Evolutionary conservation across 129 eudicot species (phyloP).

Genomic region (Logfia minima): DNA sequence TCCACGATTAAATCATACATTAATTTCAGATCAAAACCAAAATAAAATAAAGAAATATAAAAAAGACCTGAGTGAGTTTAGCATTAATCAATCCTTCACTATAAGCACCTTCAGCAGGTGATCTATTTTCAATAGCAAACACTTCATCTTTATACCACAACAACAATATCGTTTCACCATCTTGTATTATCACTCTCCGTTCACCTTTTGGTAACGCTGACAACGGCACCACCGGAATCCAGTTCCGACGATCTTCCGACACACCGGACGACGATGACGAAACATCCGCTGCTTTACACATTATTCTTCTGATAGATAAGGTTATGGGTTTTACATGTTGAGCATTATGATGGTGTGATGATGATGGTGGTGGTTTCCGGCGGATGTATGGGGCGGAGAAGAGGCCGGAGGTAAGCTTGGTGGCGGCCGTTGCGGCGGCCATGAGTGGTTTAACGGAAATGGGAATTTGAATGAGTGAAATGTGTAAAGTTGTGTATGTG

Average conservation of each 20-base stretch:
- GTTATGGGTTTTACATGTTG: constrained; percentile 8
- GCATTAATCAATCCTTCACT: constrained; percentile 90
- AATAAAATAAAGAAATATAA: neutral
- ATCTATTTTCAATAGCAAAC: constrained; percentile 83
- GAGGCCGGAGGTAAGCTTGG: constrained; percentile 53
- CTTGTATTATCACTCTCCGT: constrained; percentile 86
- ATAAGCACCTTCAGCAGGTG: constrained; percentile 98
- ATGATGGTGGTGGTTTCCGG: constrained; percentile 29
- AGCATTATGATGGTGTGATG: neutral
- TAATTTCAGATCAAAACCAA: neutral
- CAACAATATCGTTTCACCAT: constrained; percentile 70
- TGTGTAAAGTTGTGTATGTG: neutral
- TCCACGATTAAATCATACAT: neutral
- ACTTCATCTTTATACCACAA: constrained; percentile 87
- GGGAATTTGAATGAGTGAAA: constrained; percentile 15
- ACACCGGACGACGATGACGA: constrained; percentile 30
- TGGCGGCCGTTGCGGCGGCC: constrained; percentile 56
- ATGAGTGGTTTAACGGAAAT: constrained; percentile 20
- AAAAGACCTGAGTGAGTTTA: constrained; percentile 86
- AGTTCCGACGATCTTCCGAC: constrained; percentile 44
- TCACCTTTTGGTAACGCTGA: constrained; percentile 94
- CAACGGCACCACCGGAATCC: constrained; percentile 98
- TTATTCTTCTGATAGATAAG: constrained; percentile 8
- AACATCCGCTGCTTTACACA: constrained; percentile 72
- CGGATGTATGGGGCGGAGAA: constrained; percentile 47